phyloP scores from a whole-genome alignment of 352 stramenopile genomes.

The Chrysophaeum taylorii region DNA sequence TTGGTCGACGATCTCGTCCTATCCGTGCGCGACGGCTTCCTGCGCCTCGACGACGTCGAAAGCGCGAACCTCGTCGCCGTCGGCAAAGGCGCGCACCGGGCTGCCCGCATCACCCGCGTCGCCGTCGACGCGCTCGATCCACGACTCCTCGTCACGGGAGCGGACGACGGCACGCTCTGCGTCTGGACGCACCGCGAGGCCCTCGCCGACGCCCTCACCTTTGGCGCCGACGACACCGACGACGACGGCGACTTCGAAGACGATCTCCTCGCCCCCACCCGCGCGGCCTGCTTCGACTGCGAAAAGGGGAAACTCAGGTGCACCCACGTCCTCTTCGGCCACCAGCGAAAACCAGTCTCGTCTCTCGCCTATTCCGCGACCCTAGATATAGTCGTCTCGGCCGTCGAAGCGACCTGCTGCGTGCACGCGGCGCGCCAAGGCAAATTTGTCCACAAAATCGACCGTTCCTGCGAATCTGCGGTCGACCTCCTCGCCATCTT shows the following conservation, averaged over 20 bases:
- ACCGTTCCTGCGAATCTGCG: slow-evolving; percentile 14
- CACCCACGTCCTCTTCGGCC: slow-evolving; percentile 21
- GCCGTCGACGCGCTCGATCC: background rate
- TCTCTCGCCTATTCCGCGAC: slow-evolving; percentile 17
- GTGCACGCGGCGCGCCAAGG: slow-evolving; percentile 54
- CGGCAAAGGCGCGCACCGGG: background rate
- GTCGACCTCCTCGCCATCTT: background rate
- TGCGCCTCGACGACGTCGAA: background rate
- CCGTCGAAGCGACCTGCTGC: slow-evolving; percentile 51
- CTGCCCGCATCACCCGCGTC: background rate
- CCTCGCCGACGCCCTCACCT: background rate
- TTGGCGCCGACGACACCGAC: background rate
- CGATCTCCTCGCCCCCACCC: background rate
- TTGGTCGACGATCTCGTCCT: background rate
- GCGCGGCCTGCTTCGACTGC: too few relatives aligned
- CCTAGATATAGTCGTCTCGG: slow-evolving; percentile 56
- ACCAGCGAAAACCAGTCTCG: slow-evolving; percentile 17
- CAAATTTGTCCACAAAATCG: slow-evolving; percentile 48
- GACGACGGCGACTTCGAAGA: background rate
- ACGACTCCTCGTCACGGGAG: slow-evolving; percentile 44
- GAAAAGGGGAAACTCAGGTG: background rate
- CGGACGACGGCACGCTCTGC: slow-evolving; percentile 48
- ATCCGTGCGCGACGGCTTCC: background rate
- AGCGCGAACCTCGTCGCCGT: background rate
- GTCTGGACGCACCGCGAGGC: slow-evolving; percentile 33